phyloP scores from a whole-genome alignment of 306 rosid genomes.

The Clitoria ternatea region DNA sequence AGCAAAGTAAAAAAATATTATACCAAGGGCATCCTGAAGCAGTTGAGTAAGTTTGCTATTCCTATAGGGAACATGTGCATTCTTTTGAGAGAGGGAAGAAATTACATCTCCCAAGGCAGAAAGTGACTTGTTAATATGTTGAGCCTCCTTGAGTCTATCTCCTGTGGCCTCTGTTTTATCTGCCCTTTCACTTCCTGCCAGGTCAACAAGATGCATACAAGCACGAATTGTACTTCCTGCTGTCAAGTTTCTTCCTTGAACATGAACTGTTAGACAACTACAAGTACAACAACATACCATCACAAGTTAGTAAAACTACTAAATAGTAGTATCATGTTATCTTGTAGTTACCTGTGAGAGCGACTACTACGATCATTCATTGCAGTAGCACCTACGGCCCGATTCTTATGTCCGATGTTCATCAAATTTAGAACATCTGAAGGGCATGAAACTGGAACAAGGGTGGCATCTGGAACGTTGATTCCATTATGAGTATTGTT shows the following conservation, averaged over 20 bases:
- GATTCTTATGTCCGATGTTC: slow-evolving; percentile 79
- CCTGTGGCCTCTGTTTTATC: slow-evolving; percentile 95
- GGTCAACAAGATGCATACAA: slow-evolving; percentile 89
- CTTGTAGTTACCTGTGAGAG: slow-evolving; percentile 66
- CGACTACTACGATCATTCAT: slow-evolving; percentile 93
- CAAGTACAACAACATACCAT: slow-evolving; percentile 21
- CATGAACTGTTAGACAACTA: slow-evolving; percentile 96
- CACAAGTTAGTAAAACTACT: slow-evolving; percentile 5
- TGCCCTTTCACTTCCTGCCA: slow-evolving; percentile 98
- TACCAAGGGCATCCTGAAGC: slow-evolving; percentile 97
- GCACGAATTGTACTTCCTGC: slow-evolving; percentile 70
- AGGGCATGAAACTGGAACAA: slow-evolving; percentile 72
- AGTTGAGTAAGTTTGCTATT: slow-evolving; percentile 96
- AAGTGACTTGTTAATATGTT: slow-evolving; percentile 93
- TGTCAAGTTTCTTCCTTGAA: slow-evolving; percentile 79
- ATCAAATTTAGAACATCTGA: slow-evolving; percentile 75
- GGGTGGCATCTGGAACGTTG: slow-evolving; percentile 83
- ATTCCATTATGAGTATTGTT: slow-evolving; percentile 69
- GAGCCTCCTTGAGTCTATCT: slow-evolving; percentile 96
- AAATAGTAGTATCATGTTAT: background rate
- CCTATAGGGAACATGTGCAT: slow-evolving; percentile 90
- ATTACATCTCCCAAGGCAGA: slow-evolving; percentile 97
- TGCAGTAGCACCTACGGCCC: slow-evolving; percentile 81
- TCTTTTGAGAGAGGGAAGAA: slow-evolving; percentile 80
- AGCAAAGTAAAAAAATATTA: background rate